Evolutionary conservation across 495 filamentous ascomycete genomes (phyloP), one percentile per base, ranked within the genome.

Genomic region (Penicillium chermesinum): DNA sequence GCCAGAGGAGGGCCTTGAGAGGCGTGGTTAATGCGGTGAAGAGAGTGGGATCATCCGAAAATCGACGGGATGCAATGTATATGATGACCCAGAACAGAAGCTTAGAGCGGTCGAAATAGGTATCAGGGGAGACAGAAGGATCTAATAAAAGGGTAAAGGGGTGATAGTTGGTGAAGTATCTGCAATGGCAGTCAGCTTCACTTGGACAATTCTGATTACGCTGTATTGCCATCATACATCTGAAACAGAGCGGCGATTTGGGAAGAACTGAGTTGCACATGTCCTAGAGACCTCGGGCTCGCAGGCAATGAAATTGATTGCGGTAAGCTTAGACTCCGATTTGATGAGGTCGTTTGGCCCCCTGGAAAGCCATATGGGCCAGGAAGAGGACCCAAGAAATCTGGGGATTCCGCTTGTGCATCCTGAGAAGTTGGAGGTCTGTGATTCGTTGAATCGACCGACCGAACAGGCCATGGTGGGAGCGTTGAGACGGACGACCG

Each of bases 71-170:
- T 10, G 52, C 30, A 18, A 46, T 45, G 27, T 54, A 54, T 9
- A 49, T 30, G 13, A 54, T 38, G 15, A 22, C 34, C 52, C 52
- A 54, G 30, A 54, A 54, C 2, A 54, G 41, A 10, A 54, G 36
- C 12, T 41, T 25, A 22, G 38, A 46, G 13, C 37, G 32, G 30
- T 27, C 20, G 34, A 30, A 49, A 16, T 50, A 54, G 6, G 22
- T 36, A 30, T 54, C 22, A 12, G 52, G 52, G 4, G 52, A 17
- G 10, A 49, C 6, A 18, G n/a, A 19, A 0, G 46, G 46, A 35
- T 46, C 37, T 3, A 54, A 44, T 13, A 54, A 32, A 17, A 27
- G 35, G 2, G 46, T 14, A 42, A 38, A 38, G 19, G 36, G 46
- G 22, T 49, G 46, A 38, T 46, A 54, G 15, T 41, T 41, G 7